Percentiles rank a stretch among this genome's conserved stretches.
Conservation (phyloP, 2,329 filamentous ascomycete genomes). For the Esteya vermicola region DNA sequence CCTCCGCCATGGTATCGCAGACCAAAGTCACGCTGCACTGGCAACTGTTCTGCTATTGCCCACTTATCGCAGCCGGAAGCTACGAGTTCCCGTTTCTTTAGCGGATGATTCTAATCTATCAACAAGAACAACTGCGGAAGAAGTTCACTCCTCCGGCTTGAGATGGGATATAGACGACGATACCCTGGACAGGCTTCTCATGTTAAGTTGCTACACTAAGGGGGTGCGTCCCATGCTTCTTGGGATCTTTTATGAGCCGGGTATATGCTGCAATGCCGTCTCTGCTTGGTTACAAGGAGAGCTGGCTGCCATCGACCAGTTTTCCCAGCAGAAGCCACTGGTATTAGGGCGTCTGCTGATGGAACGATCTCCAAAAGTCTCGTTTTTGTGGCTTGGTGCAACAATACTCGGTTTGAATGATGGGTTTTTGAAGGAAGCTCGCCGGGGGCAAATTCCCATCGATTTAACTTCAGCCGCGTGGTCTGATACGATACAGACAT, state of each 20-base stretch:
- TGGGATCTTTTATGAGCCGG: slow-evolving; percentile 15
- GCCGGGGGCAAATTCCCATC: slow-evolving; percentile 13
- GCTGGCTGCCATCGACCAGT: slow-evolving; percentile 12
- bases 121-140: background rate
- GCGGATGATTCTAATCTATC: no score
- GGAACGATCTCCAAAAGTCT: slow-evolving; percentile 11
- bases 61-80: slow-evolving; percentile 2
- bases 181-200: slow-evolving; percentile 12
- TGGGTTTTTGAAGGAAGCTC: slow-evolving; percentile 10
- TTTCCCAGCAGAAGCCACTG: slow-evolving; percentile 6
- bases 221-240: slow-evolving; percentile 14
- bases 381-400: slow-evolving; percentile 16
- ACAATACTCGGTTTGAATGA: slow-evolving; percentile 12
- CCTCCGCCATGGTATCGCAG: slow-evolving; percentile 9
- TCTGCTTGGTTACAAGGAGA: slow-evolving; percentile 16
- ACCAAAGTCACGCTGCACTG: slow-evolving; percentile 13
- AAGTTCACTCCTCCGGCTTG: background rate
- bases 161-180: slow-evolving; percentile 1
- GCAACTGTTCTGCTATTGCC: slow-evolving; percentile 13
- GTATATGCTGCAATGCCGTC: slow-evolving; percentile 15
- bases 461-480: slow-evolving; percentile 16
- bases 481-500: slow-evolving; percentile 15
- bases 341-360: slow-evolving; percentile 15
- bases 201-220: slow-evolving; percentile 13
- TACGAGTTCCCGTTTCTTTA: slow-evolving; percentile 7